Base-by-base conservation (phyloP, 495 filamentous ascomycete genomes). In the Daldinia bambusicola region DNA sequence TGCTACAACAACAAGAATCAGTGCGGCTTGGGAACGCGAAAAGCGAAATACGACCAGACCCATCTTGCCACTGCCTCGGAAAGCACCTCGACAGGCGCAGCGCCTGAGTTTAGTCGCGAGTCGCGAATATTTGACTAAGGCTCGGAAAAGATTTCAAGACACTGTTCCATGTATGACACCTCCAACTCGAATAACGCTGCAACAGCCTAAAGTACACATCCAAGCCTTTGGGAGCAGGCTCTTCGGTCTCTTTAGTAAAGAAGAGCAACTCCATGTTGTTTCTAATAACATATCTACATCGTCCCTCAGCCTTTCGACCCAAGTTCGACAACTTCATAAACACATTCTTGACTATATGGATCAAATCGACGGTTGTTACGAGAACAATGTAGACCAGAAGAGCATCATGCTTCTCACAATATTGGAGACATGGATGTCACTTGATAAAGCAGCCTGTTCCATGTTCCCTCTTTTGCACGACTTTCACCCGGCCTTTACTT, bases 81-180 rank as follows among this genome's bases (percentile, higher is more conserved):
- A 68, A 32, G 81, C 83, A 0, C 34, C 75, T 14, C 22, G 58
- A 0, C 22, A 59, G 0, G 75, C 78, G 48, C 69, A 79, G 6
- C 32, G 30, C 0, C 66, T 89, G 12, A 75, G 70, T 1, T 80
- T 89, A 57, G 69, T 53, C 13, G 78, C 79, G 45, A 88, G 87
- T 65, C 70, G 76, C 8, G 13, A 63, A 4, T 80, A 84, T 53
- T 61, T 88, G 36, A 36, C 30, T 5, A 34, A 57, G 1, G 65
- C 61, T 30, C 64, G 60, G 0, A 37, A 22, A 13, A 67, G 70
- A 20, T 64, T 51, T 14, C 65, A 43, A 20, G 56, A 43, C 20
- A 5, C 32, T 5, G 3, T 8, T 2, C 36, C 26, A 20, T 38
- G 32, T 10, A 48, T 6, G 7, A 3, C 20, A 26, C 8, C n/a